phyloP scores from a whole-genome alignment of 371 early-diverging fungal species.

The Entomophthora muscae region DNA sequence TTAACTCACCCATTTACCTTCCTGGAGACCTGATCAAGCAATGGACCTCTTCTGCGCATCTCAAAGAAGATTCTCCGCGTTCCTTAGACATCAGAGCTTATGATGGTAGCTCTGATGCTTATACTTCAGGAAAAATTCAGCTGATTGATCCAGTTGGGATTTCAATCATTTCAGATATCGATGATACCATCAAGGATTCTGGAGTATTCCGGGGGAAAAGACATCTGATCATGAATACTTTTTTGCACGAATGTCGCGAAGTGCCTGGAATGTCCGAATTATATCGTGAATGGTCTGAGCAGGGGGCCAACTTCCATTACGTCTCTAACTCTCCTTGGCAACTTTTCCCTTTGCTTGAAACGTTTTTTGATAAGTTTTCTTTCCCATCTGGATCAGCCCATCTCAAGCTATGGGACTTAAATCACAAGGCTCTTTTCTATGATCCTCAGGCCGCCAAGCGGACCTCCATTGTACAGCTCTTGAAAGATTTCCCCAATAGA shows the following conservation, averaged over 20 bases:
- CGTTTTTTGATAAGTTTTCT: conserved; percentile 39
- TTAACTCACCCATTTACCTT: not conserved
- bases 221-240: conserved; percentile 43
- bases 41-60: not conserved
- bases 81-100: conserved; percentile 5
- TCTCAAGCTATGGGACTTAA: conserved; percentile 30
- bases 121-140: conserved; percentile 20
- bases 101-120: conserved; percentile 9
- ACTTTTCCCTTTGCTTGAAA: conserved; percentile 46
- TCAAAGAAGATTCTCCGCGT: not conserved
- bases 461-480: conserved; percentile 20
- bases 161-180: conserved; percentile 69
- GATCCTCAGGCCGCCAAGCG: conserved; percentile 24
- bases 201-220: conserved; percentile 46
- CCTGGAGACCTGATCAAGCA: not conserved
- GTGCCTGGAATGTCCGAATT: conserved; percentile 22
- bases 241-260: conserved; percentile 37
- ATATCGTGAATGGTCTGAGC: conserved; percentile 26
- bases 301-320: conserved; percentile 68
- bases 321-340: conserved; percentile 85
- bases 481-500: conserved; percentile 56
- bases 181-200: conserved; percentile 77
- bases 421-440: conserved; percentile 15
- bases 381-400: conserved; percentile 75
- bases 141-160: conserved; percentile 39